Evolutionary conservation across 2,329 filamentous ascomycete species (phyloP), one percentile per base, ranked within the genome.

Genomic region (Microcyclospora tardicrescens): DNA sequence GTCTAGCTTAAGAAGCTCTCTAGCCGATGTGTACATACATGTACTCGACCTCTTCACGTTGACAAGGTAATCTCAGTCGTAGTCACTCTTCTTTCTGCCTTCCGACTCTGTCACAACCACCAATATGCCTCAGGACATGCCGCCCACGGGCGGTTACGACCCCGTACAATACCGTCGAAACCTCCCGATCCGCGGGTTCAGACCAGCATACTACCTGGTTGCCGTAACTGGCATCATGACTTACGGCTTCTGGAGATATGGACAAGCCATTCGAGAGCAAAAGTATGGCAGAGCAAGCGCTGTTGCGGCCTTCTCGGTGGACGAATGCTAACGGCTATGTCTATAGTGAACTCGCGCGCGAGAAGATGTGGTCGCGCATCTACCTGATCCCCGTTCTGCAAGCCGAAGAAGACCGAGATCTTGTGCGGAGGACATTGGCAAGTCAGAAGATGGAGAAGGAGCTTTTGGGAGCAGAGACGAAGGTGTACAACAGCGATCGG

Each of bases 111-210:
- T 8, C 8, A 8, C 19, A 8, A 44, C 38, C 46, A 48, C 42
- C 40, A 41, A 62, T 71, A 95, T 96, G 89, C 79, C 83, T 71
- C 87, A 96, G 75, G 91, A 98, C 73, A 84, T 98, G 77, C 91
- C 91, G 70, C 91, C 91, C 55, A 64, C 67, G 59, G 91, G 89
- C 71, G 91, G 91, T 73, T 98, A 98, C 67, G 81, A 79, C 64
- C 81, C 89, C 64, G 81, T 98, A 51, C 91, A 98, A 69, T 98
- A 95, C 73, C 93, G 93, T 78, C 82, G 91, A 65, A 96, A 96
- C 68, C 71, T 98, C 46, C 91, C 91, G 48, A 79, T 83, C 47
- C 81, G 81, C 57, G 89, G 89, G 53, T 93, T 96, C 74, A 79
- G 82, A 43, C 89, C 91, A 13, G 72, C 78, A 35, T 75, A 78